Evolutionary conservation across 2,329 filamentous ascomycete genomes (phyloP).

Genomic region (Microsporum ferrugineum): DNA sequence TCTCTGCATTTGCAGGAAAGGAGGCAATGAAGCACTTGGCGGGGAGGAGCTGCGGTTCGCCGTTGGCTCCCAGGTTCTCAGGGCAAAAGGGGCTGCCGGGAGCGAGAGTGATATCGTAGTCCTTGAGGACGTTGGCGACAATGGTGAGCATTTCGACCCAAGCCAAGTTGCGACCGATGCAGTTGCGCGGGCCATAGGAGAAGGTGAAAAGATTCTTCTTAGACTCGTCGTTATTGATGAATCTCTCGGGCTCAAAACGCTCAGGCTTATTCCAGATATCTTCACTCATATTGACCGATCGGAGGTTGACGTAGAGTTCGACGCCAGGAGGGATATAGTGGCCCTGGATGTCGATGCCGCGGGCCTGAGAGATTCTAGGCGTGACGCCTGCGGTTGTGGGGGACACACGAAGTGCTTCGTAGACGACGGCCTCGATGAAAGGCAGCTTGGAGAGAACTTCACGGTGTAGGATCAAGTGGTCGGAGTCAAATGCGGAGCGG

Average conservation of each 20-base stretch:
- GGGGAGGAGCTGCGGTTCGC: neutral
- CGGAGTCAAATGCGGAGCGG: neutral
- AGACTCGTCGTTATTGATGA: neutral
- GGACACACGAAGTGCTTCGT: conserved; percentile 1
- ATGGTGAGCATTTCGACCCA: conserved; percentile 6
- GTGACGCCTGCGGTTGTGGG: conserved; percentile 4
- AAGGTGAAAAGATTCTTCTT: conserved; percentile 3
- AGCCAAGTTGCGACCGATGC: conserved; percentile 3
- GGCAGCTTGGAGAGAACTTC: neutral
- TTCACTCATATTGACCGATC: conserved; percentile 2
- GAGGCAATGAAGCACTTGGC: conserved; percentile 6
- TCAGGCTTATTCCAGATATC: neutral
- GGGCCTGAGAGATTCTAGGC: neutral
- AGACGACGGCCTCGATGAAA: neutral
- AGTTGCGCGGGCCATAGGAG: conserved; percentile 5
- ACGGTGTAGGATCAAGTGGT: conserved; percentile 1
- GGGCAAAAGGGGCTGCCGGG: neutral
- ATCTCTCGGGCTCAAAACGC: conserved; percentile 2
- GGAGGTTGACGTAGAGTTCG: conserved; percentile 4
- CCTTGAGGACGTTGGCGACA: conserved; percentile 4
- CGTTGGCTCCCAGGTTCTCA: neutral
- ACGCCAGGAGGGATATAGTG: conserved; percentile 1
- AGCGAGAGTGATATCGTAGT: conserved; percentile 3
- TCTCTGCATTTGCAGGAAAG: neutral
- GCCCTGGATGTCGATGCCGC: neutral